Conservation (phyloP, 352 stramenopile species). For the Phytopythium cucurbitacearum region DNA sequence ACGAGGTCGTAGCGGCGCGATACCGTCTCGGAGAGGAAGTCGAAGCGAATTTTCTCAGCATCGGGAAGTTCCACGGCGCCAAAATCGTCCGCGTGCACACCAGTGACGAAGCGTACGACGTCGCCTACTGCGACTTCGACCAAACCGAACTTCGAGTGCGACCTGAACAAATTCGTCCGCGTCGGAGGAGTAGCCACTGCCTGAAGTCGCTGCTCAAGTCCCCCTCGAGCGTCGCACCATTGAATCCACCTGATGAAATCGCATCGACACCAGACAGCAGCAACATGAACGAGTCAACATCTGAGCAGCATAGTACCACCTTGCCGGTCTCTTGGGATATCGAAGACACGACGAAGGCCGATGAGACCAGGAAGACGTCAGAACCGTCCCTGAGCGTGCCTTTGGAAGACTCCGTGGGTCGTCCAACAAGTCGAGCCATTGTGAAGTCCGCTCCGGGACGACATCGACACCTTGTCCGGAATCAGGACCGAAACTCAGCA, state of each 20-base stretch:
- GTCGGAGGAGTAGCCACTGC: not conserved
- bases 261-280: not conserved
- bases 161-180: not conserved
- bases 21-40: slow-evolving; percentile 5
- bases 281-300: too few species aligned
- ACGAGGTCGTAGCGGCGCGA: not conserved
- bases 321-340: too few species aligned
- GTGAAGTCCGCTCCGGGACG: too few species aligned
- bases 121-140: slow-evolving; percentile 9
- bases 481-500: not conserved
- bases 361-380: too few species aligned
- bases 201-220: slow-evolving; percentile 2
- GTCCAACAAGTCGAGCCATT: too few species aligned
- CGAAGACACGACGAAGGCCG: too few species aligned
- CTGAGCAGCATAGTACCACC: too few species aligned
- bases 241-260: too few species aligned
- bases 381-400: too few species aligned
- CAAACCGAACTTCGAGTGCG: slow-evolving; percentile 8
- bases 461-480: too few species aligned
- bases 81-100: slow-evolving; percentile 8
- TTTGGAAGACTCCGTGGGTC: too few species aligned
- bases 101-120: slow-evolving; percentile 6
- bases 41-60: slow-evolving; percentile 15
- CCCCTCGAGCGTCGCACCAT: not conserved
- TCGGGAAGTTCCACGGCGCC: slow-evolving; percentile 15